Evolutionary conservation across 768 basidiomycete genomes (phyloP), one percentile per base, ranked within the genome.

Genomic region (Lactarius deliciosus): DNA sequence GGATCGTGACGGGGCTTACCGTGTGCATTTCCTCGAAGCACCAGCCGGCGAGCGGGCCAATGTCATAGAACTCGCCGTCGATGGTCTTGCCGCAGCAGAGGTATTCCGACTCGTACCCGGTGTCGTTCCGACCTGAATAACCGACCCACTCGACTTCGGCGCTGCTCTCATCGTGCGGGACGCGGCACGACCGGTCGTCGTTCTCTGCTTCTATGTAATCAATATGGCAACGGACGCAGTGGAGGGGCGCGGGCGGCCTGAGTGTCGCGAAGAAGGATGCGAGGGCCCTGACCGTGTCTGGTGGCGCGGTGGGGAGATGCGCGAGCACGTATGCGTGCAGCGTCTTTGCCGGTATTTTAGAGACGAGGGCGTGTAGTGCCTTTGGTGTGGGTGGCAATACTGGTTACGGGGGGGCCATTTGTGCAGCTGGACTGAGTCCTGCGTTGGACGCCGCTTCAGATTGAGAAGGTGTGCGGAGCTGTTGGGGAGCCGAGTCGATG

Each of bases 1-100:
- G 61, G 13, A 5, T 16, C 34, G 15, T 18, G 60, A 22, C 10
- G 15, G 18, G 53, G 82, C 85, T 67, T 60, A 87, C 87, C 8
- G 91, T 92, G 74, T 93, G 91, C 74, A 82, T 84, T 5, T 91
- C 91, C 74, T 92, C 90, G 71, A 91, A 92, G 72, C 91, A 93
- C 89, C 90, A 93, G 0, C 91, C 91, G 73, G 91, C 89, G 1
- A 91, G 91, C 1, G 91, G 91, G 0, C 32, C 32, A 32, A 7
- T 34, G 34, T 91, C 91, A 78, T 88, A 87, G 3, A 34, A 34
- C 34, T 90, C 88, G 1, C 91, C 91, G 68, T 88, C 86, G 0
- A 86, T 86, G 0, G 83, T 87, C 72, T 82, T 80, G 9, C 84
- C 88, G 74, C 91, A 93, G 76, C 91, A 93, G 3, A 2, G 86